Evolutionary conservation across 176 grass and related monocot species (phyloP).

Genomic region (Musa troglodytarum): DNA sequence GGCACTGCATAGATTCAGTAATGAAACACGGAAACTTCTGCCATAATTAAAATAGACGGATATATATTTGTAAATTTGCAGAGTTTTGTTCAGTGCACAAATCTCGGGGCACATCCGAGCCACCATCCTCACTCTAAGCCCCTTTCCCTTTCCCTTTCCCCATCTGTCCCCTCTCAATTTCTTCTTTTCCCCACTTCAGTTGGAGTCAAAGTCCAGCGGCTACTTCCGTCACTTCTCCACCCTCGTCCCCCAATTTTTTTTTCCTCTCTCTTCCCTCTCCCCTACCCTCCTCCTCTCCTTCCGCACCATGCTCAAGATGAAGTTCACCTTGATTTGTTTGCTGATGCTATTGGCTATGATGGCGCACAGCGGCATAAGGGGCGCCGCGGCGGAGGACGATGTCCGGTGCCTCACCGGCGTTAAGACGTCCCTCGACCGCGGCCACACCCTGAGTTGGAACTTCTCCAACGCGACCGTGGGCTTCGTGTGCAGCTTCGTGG

Average conservation of each 20-base stretch:
- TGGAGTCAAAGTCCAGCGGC: background rate
- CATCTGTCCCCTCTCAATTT: background rate
- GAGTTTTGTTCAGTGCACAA: no score
- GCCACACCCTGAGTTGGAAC: background rate
- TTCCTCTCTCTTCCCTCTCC: background rate
- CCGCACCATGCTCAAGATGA: background rate
- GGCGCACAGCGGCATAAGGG: no score
- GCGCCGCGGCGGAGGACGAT: conserved; percentile 2
- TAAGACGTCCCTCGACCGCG: background rate
- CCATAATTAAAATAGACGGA: no score
- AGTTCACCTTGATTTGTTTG: background rate
- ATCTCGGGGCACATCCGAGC: no score
- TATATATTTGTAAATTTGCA: no score
- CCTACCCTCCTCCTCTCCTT: background rate
- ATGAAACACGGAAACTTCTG: no score
- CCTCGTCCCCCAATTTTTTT: background rate
- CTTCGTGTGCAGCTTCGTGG: conserved; percentile 9
- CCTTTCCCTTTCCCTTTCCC: no score
- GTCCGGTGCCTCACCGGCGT: conserved; percentile 6
- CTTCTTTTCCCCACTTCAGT: background rate
- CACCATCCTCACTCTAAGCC: no score
- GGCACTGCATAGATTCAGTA: no score
- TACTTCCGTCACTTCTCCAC: background rate
- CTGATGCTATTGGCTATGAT: background rate
- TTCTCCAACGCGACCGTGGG: conserved; percentile 10